Conservation (phyloP, 495 filamentous ascomycete genomes). For the Aspergillus diversus region DNA sequence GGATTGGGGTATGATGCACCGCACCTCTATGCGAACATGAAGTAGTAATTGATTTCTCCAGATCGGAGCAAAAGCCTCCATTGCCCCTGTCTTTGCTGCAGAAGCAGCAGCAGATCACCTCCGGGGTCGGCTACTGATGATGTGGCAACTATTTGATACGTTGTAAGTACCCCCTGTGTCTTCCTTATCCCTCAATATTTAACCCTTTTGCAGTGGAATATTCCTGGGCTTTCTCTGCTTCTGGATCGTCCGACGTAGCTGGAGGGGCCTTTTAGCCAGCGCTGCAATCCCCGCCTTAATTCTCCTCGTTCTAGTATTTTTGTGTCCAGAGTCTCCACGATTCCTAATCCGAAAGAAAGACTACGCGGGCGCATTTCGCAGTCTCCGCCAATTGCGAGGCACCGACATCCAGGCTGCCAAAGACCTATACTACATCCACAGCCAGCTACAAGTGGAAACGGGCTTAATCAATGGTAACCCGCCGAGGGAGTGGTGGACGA, state of each 20-base stretch:
- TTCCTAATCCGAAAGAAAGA: constrained; percentile 61
- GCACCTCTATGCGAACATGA: neutral
- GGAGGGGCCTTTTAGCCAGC: constrained; percentile 71
- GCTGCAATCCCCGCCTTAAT: constrained; percentile 73
- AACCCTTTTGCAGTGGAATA: constrained; percentile 47
- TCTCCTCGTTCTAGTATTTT: constrained; percentile 62
- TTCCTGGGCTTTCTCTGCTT: constrained; percentile 66
- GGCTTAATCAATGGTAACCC: constrained; percentile 13
- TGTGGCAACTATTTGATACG: constrained; percentile 76
- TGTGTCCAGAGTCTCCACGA: constrained; percentile 74
- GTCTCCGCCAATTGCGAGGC: constrained; percentile 61
- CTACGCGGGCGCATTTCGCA: constrained; percentile 62
- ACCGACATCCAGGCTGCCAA: constrained; percentile 68
- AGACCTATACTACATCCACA: constrained; percentile 75
- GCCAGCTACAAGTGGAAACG: constrained; percentile 50
- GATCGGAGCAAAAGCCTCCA: constrained; percentile 58
- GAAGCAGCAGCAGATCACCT: constrained; percentile 70
- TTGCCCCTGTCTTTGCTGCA: constrained; percentile 69
- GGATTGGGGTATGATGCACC: constrained; percentile 49
- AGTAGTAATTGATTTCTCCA: neutral
- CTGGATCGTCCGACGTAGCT: constrained; percentile 52
- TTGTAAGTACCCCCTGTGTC: too few species aligned
- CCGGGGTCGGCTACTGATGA: constrained; percentile 72
- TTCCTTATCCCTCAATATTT: neutral
- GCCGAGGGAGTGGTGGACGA: constrained; percentile 17